These are phyloP conservation scores for Cystobasidiaceae sp. DNA, from an alignment of 1,284 basidiomycete genomes.

Conservation along the genomic window DNA sequence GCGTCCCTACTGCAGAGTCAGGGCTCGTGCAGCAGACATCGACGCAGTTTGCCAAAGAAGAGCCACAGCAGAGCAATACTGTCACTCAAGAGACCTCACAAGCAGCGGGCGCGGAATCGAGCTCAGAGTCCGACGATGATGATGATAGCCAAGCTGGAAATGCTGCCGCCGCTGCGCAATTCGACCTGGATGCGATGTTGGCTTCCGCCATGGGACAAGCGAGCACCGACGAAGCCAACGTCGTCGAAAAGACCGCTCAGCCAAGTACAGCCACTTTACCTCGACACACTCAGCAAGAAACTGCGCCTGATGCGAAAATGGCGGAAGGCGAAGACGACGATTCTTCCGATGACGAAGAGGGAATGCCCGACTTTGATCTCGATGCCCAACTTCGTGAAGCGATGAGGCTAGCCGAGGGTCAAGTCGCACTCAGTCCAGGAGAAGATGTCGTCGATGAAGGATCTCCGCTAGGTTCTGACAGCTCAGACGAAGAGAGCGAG, in stretches of 20 bases:
- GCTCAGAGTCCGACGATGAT: not conserved
- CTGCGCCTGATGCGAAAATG: too few species aligned
- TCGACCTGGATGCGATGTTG: slow-evolving; percentile 27
- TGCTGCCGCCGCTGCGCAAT: not conserved
- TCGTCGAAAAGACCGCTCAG: too few species aligned
- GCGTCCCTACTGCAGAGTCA: too few species aligned
- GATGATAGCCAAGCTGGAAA: not conserved
- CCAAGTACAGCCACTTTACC: too few species aligned
- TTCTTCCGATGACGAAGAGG: slow-evolving; percentile 9
- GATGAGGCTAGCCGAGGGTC: not conserved
- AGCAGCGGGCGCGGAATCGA: not conserved
- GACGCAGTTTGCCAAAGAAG: too few species aligned
- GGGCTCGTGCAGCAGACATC: too few species aligned
- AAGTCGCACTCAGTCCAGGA: slow-evolving; percentile 1
- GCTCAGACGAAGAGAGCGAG: slow-evolving; percentile 18
- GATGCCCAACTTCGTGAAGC: slow-evolving; percentile 18
- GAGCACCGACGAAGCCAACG: not conserved
- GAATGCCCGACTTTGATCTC: slow-evolving; percentile 10
- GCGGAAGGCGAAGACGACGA: slow-evolving; percentile 2
- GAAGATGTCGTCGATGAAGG: slow-evolving; percentile 11
- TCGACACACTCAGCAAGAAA: not conserved
- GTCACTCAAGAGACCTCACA: too few species aligned
- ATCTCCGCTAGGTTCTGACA: not conserved
- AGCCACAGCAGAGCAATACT: too few species aligned
- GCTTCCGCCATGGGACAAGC: slow-evolving; percentile 26